A percentile compares a stretch with the other conserved stretches of the same genome.
Conservation (phyloP, 1,284 basidiomycete genomes). For the Leccinum griseonigrum region DNA sequence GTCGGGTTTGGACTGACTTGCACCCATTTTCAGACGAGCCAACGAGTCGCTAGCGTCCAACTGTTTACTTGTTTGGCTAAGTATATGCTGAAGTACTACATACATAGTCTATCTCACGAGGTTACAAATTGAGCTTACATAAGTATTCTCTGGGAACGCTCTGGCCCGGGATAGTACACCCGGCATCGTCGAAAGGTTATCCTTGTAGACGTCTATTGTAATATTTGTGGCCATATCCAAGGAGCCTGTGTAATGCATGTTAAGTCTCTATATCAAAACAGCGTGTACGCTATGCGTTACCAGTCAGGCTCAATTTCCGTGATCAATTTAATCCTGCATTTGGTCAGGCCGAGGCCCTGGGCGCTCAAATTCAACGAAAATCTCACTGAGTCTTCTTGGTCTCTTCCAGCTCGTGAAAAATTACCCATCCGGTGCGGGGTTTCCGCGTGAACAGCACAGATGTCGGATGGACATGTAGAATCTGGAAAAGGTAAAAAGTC, state of each 20-base stretch:
- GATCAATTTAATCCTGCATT: slow-evolving; percentile 48
- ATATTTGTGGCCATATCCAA: slow-evolving; percentile 51
- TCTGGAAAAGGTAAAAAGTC: slow-evolving; percentile 39
- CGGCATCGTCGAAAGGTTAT: background rate
- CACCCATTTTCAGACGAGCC: slow-evolving; percentile 50
- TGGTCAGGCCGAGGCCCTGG: background rate
- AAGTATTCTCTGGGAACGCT: background rate
- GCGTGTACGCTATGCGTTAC: slow-evolving; percentile 30
- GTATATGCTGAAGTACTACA: background rate
- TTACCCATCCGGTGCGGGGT: slow-evolving; percentile 87
- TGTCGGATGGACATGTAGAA: slow-evolving; percentile 87
- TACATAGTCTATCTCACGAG: slow-evolving; percentile 1
- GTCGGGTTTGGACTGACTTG: slow-evolving; percentile 59
- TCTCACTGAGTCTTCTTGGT: slow-evolving; percentile 87
- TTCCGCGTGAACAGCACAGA: slow-evolving; percentile 94
- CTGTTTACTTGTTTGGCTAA: slow-evolving; percentile 19
- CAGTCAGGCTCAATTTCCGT: slow-evolving; percentile 64
- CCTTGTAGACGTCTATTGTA: slow-evolving; percentile 29
- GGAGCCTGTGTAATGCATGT: slow-evolving; percentile 35
- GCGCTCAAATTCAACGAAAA: background rate
- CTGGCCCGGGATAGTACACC: no score
- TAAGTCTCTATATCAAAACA: background rate
- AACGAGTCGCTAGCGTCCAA: background rate
- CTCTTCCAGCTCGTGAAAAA: slow-evolving; percentile 95
- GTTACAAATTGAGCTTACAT: background rate